A percentile compares a stretch with the other conserved stretches of the same genome.
phyloP scores from a whole-genome alignment of 208 protist genomes.

The Porcisia deanei region DNA sequence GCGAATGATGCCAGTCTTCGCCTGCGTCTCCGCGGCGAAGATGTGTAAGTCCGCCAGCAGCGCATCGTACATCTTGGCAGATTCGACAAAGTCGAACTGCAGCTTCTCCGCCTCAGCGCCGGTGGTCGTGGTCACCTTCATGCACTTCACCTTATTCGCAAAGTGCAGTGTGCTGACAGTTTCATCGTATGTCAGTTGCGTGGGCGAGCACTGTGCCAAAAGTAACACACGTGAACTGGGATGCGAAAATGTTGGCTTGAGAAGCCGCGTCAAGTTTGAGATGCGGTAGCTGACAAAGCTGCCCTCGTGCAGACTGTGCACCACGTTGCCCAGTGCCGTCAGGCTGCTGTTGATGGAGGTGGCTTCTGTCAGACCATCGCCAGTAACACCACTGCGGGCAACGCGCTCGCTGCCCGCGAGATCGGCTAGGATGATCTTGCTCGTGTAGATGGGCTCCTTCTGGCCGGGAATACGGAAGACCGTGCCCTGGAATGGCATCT shows the following conservation, averaged over 20 bases:
- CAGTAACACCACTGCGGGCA: conserved; percentile 59
- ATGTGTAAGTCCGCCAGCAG: conserved; percentile 81
- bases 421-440: conserved; percentile 92
- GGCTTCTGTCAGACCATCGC: conserved; percentile 80
- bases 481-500: conserved; percentile 85
- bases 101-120: conserved; percentile 52
- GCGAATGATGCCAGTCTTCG: conserved; percentile 53
- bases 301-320: conserved; percentile 85
- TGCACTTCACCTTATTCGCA: conserved; percentile 90
- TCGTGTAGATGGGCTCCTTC: conserved; percentile 78
- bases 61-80: conserved; percentile 53
- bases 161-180: conserved; percentile 90
- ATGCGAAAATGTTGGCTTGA: conserved; percentile 85
- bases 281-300: conserved; percentile 87
- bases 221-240: conserved; percentile 82
- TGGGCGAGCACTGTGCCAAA: conserved; percentile 86
- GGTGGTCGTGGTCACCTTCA: conserved; percentile 64
- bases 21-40: conserved; percentile 48
- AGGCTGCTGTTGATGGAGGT: conserved; percentile 93
- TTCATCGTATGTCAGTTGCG: conserved; percentile 79
- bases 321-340: conserved; percentile 92
- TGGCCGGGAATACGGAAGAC: conserved; percentile 59
- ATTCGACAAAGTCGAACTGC: conserved; percentile 61
- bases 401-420: conserved; percentile 93
- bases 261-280: conserved; percentile 87